These are phyloP conservation scores for Phytopythium cucurbitacearum DNA, from an alignment of 352 stramenopile genomes.

Conservation along the genomic window DNA sequence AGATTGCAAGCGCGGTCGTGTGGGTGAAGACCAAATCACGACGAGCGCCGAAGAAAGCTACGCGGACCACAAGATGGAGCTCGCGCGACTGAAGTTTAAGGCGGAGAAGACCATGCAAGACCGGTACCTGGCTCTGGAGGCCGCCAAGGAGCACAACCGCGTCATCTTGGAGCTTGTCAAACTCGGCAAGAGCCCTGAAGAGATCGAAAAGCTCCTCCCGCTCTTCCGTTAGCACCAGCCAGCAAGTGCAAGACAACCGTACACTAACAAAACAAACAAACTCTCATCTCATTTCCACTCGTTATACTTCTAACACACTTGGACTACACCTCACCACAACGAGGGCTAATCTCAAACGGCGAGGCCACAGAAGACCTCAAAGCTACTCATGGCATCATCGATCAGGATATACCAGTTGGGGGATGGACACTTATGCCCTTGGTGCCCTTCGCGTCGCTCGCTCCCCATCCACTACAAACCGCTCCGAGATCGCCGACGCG, in stretches of 20 bases:
- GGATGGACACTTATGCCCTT: background rate
- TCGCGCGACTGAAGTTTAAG: conserved; percentile 5
- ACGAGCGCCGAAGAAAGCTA: conserved; percentile 4
- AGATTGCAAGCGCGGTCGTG: conserved; percentile 4
- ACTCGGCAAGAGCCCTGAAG: conserved; percentile 7
- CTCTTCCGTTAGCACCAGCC: conserved; percentile 2
- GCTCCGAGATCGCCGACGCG: conserved; percentile 71
- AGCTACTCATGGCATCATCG: too few species aligned
- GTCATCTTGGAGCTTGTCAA: conserved; percentile 5
- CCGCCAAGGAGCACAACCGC: conserved; percentile 8
- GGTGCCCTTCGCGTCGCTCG: conserved; percentile 23
- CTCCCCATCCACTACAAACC: conserved; percentile 55
- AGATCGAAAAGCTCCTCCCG: conserved; percentile 7
- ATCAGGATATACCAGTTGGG: conserved; percentile 4
- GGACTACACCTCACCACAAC: too few species aligned
- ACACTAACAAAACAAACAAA: too few species aligned
- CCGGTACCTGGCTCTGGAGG: conserved; percentile 4
- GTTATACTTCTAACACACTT: too few species aligned
- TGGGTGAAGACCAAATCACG: conserved; percentile 3
- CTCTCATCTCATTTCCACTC: too few species aligned
- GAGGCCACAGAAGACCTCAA: too few species aligned
- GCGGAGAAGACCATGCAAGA: conserved; percentile 6
- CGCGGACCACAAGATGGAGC: conserved; percentile 7
- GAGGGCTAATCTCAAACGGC: too few species aligned
- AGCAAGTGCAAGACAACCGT: too few species aligned